phyloP scores from a whole-genome alignment of 2,329 filamentous ascomycete genomes.

The Thielaviopsis euricoi region DNA sequence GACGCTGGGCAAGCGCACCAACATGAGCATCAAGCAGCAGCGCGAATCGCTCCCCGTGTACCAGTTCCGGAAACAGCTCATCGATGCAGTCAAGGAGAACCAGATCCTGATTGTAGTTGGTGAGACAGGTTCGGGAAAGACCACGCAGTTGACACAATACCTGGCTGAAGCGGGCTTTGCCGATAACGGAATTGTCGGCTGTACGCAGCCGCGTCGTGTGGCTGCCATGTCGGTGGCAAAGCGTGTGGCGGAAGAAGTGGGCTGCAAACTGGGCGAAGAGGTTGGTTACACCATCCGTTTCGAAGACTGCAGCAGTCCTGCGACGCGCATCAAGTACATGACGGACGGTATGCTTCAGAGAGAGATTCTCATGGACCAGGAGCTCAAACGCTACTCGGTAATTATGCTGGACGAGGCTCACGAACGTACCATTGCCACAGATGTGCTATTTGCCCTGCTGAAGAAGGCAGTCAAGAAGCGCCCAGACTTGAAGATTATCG shows the following conservation, averaged over 20 bases:
- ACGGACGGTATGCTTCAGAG: conserved; percentile 96
- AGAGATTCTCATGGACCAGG: conserved; percentile 84
- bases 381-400: conserved; percentile 77
- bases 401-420: conserved; percentile 98
- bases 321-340: conserved; percentile 98
- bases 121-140: conserved; percentile 94
- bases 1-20: conserved; percentile 70
- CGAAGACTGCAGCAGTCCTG: conserved; percentile 76
- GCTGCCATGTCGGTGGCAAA: conserved; percentile 96
- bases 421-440: conserved; percentile 89
- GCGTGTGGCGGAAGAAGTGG: conserved; percentile 90
- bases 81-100: conserved; percentile 73
- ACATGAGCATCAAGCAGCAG: conserved; percentile 88
- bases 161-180: conserved; percentile 84
- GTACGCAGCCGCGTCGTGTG: conserved; percentile 91
- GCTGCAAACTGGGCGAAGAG: conserved; percentile 75
- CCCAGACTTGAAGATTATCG: conserved; percentile 82
- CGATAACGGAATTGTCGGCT: conserved; percentile 78
- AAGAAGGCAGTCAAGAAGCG: conserved; percentile 84
- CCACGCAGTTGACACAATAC: conserved; percentile 90
- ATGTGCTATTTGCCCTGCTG: conserved; percentile 82
- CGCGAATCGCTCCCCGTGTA: conserved; percentile 78
- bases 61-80: conserved; percentile 71
- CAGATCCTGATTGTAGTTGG: conserved; percentile 92
- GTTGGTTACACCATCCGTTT: conserved; percentile 97